These are phyloP conservation scores for Agrostemma githago DNA, from an alignment of 148 eudicot species.

Conservation along the genomic window DNA sequence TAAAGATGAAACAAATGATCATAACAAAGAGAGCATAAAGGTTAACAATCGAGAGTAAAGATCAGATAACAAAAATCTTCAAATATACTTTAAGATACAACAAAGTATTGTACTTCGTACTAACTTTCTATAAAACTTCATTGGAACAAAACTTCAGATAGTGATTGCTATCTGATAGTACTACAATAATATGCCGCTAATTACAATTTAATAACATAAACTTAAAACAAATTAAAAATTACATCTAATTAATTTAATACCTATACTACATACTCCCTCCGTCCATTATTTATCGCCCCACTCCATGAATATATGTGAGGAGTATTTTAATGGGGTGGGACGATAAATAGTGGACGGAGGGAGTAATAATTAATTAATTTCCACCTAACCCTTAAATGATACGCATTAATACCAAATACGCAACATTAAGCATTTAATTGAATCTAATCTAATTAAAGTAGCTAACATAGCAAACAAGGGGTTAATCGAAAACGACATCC, in stretches of 20 bases:
- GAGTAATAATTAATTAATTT: background rate
- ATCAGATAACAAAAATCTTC: too few relatives aligned
- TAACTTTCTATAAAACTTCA: background rate
- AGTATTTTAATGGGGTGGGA: too few relatives aligned
- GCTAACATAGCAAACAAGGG: conserved; percentile 3
- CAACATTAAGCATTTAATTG: background rate
- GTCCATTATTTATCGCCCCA: background rate
- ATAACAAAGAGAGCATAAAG: too few relatives aligned
- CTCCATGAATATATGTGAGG: too few relatives aligned
- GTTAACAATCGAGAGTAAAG: too few relatives aligned
- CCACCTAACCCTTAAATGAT: conserved; percentile 20
- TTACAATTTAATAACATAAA: background rate
- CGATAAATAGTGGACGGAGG: background rate
- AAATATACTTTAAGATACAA: too few relatives aligned
- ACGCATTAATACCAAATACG: conserved; percentile 3
- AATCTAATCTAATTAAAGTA: too few relatives aligned
- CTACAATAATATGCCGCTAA: background rate
- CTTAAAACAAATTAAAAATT: too few relatives aligned
- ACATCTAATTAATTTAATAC: background rate
- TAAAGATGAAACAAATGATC: too few relatives aligned
- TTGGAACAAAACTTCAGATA: conserved; percentile 21
- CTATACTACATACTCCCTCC: background rate
- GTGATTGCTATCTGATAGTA: conserved; percentile 10
- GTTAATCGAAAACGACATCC: conserved; percentile 23
- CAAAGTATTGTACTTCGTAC: too few relatives aligned